These are phyloP conservation scores for Picea engelmannii DNA, from an alignment of 83 land plant species.

Conservation along the genomic window DNA sequence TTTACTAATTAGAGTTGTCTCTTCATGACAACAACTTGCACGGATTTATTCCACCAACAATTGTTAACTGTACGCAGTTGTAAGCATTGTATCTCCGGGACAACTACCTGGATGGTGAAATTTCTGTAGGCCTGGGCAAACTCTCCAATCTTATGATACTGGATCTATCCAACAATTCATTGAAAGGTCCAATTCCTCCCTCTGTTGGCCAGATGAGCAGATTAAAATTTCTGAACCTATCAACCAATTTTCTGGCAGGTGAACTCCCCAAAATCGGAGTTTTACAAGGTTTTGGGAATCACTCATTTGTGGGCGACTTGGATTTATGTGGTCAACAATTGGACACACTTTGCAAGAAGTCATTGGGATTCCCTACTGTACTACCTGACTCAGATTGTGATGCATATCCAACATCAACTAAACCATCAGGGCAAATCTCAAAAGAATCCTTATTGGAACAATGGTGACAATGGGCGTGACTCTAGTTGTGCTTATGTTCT, in stretches of 20 bases:
- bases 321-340: conserved; percentile 87
- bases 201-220: conserved; percentile 48
- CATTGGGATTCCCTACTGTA: conserved; percentile 62
- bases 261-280: conserved; percentile 78
- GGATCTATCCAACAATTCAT: conserved; percentile 74
- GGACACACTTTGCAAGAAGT: conserved; percentile 50
- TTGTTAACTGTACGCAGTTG: conserved; percentile 38
- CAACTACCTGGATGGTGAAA: conserved; percentile 50
- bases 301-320: conserved; percentile 72
- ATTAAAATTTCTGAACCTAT: conserved; percentile 65
- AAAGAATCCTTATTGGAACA: conserved; percentile 62
- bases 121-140: conserved; percentile 70
- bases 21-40: conserved; percentile 72
- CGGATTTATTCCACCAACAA: conserved; percentile 69
- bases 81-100: too few relatives aligned
- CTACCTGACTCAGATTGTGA: conserved; percentile 43
- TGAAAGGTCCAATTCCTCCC: conserved; percentile 30
- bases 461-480: too few relatives aligned
- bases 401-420: conserved; percentile 35
- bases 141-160: conserved; percentile 56
- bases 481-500: conserved; percentile 31
- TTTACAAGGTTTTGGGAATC: conserved; percentile 11
- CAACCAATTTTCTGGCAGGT: conserved; percentile 74
- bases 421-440: conserved; percentile 42
- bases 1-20: conserved; percentile 15